These are phyloP conservation scores for Cyberlindnera xishuangbannaensis DNA, from an alignment of 805 yeast species.

Conservation along the genomic window DNA sequence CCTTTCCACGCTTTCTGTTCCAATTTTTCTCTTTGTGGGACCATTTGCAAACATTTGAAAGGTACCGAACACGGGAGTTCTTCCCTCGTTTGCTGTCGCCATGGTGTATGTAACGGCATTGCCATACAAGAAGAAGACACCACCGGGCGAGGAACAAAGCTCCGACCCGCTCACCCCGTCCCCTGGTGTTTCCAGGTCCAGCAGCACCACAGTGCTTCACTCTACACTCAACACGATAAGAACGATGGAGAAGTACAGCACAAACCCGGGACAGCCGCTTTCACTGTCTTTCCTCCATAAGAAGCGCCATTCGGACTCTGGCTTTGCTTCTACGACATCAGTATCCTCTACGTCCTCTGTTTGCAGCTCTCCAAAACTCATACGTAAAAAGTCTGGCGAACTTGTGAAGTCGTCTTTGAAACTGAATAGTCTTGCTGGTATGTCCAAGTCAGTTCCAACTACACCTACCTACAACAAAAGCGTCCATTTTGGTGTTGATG, in stretches of 20 bases:
- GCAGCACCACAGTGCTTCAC: constrained; percentile 5
- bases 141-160: constrained; percentile 1
- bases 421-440: constrained; percentile 30
- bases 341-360: constrained; percentile 3
- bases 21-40: no score
- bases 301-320: constrained; percentile 16
- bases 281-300: constrained; percentile 21
- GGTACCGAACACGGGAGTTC: no score
- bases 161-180: background rate
- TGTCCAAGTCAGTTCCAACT: constrained; percentile 41
- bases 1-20: no score
- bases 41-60: no score
- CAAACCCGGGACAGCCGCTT: constrained; percentile 6
- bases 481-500: constrained; percentile 74
- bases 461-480: constrained; percentile 56
- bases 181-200: background rate
- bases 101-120: constrained; percentile 15
- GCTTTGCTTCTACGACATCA: constrained; percentile 3
- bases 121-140: constrained; percentile 4
- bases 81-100: no score
- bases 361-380: constrained; percentile 31
- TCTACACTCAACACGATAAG: constrained; percentile 2
- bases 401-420: constrained; percentile 71
- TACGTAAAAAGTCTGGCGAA: constrained; percentile 88
- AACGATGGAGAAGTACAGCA: background rate